Evolutionary conservation across 805 yeast genomes (phyloP).

Genomic region (Hemisphaericaspora nanyangensis): DNA sequence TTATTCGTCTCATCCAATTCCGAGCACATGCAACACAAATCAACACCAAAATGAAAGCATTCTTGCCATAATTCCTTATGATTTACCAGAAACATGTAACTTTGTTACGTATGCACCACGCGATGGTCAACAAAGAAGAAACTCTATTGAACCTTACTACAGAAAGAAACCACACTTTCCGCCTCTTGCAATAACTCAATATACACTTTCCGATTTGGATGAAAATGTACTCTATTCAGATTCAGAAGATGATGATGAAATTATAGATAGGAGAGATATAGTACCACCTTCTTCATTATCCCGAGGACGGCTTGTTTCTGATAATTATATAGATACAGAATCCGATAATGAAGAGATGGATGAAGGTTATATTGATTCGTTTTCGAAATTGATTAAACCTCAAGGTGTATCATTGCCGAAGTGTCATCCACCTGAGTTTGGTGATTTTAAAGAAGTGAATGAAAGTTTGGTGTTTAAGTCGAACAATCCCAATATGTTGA

Average conservation of each 20-base stretch:
- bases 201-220: slow-evolving; percentile 1
- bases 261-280: background rate
- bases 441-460: background rate
- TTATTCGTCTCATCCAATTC: slow-evolving; percentile 4
- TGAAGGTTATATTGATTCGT: background rate
- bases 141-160: slow-evolving; percentile 17
- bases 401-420: background rate
- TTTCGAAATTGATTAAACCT: slow-evolving; percentile 3
- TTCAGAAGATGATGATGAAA: slow-evolving; percentile 10
- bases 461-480: slow-evolving; percentile 7
- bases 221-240: slow-evolving; percentile 11
- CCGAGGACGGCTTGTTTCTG: slow-evolving; percentile 10
- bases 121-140: slow-evolving; percentile 3
- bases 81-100: slow-evolving; percentile 1
- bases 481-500: slow-evolving; percentile 13
- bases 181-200: slow-evolving; percentile 4
- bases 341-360: slow-evolving; percentile 4
- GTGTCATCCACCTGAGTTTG: background rate
- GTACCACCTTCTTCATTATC: background rate
- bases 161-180: slow-evolving; percentile 4
- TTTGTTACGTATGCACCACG: background rate
- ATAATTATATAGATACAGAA: slow-evolving; percentile 11
- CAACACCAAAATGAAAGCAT: background rate
- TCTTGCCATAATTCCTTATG: slow-evolving; percentile 4
- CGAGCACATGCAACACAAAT: background rate